Percentiles rank a stretch among this genome's conserved stretches.
Evolutionary conservation across 2,329 filamentous ascomycete genomes (phyloP).

Genomic region (Stagonosporopsis chrysanthemi): DNA sequence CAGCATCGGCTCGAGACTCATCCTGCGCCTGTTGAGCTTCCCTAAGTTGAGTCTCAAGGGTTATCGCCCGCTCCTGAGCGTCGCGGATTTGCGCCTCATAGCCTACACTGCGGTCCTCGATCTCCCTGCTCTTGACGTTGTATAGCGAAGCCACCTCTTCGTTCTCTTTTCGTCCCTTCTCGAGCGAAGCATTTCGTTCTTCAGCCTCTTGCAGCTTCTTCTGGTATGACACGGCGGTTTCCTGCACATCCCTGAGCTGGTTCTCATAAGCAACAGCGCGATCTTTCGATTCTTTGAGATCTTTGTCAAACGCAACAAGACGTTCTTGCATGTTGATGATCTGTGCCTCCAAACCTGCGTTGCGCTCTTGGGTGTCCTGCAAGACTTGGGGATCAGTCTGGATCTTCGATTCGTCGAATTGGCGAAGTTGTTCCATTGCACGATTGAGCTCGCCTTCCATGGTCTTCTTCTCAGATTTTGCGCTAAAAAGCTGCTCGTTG

Average conservation of each 20-base stretch:
- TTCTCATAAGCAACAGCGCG: slow-evolving; percentile 43
- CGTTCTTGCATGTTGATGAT: slow-evolving; percentile 46
- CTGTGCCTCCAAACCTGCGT: slow-evolving; percentile 43
- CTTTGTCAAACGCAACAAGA: slow-evolving; percentile 38
- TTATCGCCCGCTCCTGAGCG: slow-evolving; percentile 43
- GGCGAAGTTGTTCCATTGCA: slow-evolving; percentile 41
- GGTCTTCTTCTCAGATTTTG: slow-evolving; percentile 44
- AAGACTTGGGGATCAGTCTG: slow-evolving; percentile 31
- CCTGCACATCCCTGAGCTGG: slow-evolving; percentile 45
- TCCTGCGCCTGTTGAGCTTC: slow-evolving; percentile 42
- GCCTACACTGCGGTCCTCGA: slow-evolving; percentile 31
- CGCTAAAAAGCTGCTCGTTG: slow-evolving; percentile 51
- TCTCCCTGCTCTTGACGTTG: slow-evolving; percentile 32
- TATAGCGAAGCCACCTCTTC: slow-evolving; percentile 36
- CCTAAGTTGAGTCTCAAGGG: slow-evolving; percentile 43
- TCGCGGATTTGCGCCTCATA: slow-evolving; percentile 45
- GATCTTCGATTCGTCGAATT: slow-evolving; percentile 40
- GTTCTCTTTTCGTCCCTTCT: slow-evolving; percentile 41
- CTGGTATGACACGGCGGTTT: slow-evolving; percentile 40
- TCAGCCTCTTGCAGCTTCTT: slow-evolving; percentile 38
- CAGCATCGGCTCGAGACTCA: slow-evolving; percentile 43
- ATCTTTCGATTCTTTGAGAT: slow-evolving; percentile 37
- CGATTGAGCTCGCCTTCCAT: slow-evolving; percentile 49
- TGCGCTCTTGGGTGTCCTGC: slow-evolving; percentile 41
- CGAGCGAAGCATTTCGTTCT: slow-evolving; percentile 37